These are phyloP conservation scores for Colletotrichum gigasporum DNA, from an alignment of 2,329 filamentous ascomycete species.

Conservation along the genomic window DNA sequence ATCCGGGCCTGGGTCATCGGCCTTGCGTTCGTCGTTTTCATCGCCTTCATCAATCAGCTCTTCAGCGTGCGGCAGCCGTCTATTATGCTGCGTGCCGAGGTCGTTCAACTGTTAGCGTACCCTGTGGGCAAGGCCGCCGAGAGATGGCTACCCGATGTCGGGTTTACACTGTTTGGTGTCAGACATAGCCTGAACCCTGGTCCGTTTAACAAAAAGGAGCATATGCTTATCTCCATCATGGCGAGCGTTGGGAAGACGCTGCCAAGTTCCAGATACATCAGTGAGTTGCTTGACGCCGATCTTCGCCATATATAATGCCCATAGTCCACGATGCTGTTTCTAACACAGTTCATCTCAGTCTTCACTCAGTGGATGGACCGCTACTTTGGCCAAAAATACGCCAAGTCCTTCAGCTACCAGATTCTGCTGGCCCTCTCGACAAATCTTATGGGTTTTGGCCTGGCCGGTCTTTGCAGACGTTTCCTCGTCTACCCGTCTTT, in stretches of 20 bases:
- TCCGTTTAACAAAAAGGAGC: slow-evolving; percentile 63
- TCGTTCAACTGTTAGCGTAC: slow-evolving; percentile 51
- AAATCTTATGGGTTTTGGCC: slow-evolving; percentile 61
- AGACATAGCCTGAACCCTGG: slow-evolving; percentile 57
- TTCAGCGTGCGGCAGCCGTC: slow-evolving; percentile 52
- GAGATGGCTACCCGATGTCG: slow-evolving; percentile 42
- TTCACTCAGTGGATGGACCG: slow-evolving; percentile 54
- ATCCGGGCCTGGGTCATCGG: slow-evolving; percentile 51
- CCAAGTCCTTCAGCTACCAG: slow-evolving; percentile 54
- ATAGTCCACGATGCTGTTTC: neutral
- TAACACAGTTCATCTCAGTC: slow-evolving; percentile 41
- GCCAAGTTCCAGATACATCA: slow-evolving; percentile 55
- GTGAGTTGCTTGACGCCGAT: neutral
- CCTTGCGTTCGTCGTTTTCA: slow-evolving; percentile 43
- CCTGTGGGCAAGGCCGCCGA: slow-evolving; percentile 47
- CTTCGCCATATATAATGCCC: too few species aligned
- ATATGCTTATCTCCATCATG: slow-evolving; percentile 64
- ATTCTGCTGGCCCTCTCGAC: slow-evolving; percentile 55
- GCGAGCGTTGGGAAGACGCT: slow-evolving; percentile 59
- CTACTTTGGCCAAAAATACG: slow-evolving; percentile 57
- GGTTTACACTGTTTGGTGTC: slow-evolving; percentile 45
- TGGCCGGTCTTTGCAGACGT: slow-evolving; percentile 55
- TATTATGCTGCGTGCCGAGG: slow-evolving; percentile 49
- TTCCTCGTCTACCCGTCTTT: slow-evolving; percentile 59
- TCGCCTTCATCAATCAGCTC: slow-evolving; percentile 48